phyloP scores from a whole-genome alignment of 192 early-diverging fungal genomes.

The Backusella sp. region DNA sequence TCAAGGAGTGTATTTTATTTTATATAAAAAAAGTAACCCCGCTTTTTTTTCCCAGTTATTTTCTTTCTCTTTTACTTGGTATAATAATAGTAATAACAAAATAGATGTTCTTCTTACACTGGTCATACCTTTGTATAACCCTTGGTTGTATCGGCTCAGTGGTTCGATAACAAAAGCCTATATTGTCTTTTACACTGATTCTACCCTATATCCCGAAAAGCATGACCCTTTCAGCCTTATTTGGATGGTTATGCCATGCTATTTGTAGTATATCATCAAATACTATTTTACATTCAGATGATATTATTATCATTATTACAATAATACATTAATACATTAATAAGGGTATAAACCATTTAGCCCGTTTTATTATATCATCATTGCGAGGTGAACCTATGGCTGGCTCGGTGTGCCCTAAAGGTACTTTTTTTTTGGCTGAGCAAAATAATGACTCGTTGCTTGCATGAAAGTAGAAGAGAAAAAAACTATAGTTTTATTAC shows the following conservation, averaged over 20 bases:
- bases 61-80: not conserved
- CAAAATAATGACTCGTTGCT: no score
- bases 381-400: no score
- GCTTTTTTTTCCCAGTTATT: not conserved
- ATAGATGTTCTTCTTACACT: not conserved
- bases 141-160: not conserved
- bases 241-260: not conserved
- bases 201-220: not conserved
- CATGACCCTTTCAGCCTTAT: not conserved
- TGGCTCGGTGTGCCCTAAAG: no score
- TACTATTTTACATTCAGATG: not conserved
- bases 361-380: no score
- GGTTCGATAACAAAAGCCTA: no score
- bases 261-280: not conserved
- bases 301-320: no score
- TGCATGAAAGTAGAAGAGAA: no score
- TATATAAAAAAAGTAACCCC: slow-evolving; percentile 14
- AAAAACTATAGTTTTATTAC: no score
- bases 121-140: not conserved
- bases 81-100: not conserved
- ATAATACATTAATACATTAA: no score
- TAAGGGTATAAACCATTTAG: no score
- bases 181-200: no score
- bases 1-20: not conserved
- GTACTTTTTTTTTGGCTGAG: no score